phyloP scores from a whole-genome alignment of 441 rosid genomes.

The Aleurites moluccanus region DNA sequence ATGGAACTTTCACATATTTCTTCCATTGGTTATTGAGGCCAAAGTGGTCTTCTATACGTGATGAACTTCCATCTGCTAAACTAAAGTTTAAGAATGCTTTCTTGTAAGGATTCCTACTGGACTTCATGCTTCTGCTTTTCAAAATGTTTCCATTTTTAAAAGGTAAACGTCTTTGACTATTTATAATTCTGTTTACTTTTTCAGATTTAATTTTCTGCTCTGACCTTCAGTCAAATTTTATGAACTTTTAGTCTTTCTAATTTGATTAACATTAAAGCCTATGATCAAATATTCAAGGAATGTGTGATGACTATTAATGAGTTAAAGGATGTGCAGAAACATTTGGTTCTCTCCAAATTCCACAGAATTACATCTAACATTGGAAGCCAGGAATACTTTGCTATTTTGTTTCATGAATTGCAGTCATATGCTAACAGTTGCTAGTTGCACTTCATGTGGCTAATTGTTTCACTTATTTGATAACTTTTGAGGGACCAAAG shows the following conservation, averaged over 20 bases:
- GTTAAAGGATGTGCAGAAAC: neutral
- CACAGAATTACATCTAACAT: neutral
- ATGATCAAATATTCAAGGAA: neutral
- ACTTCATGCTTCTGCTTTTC: conserved; percentile 53
- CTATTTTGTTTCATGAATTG: neutral
- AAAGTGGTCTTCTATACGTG: conserved; percentile 51
- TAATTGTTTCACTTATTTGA: neutral
- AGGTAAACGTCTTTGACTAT: conserved; percentile 36
- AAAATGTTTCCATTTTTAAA: conserved; percentile 64
- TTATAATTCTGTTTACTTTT: neutral
- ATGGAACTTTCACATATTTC: conserved; percentile 17
- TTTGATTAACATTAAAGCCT: neutral
- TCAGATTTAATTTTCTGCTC: neutral
- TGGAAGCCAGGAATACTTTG: neutral
- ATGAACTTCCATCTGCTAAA: conserved; percentile 62
- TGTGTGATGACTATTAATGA: neutral
- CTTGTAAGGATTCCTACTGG: conserved; percentile 29
- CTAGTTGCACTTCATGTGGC: neutral
- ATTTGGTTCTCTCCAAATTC: neutral
- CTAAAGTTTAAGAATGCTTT: conserved; percentile 55
- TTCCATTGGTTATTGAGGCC: conserved; percentile 49
- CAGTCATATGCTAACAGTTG: neutral
- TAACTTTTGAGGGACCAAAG: neutral
- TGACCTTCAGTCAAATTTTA: neutral
- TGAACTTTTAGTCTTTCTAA: neutral